Percentiles rank a stretch among this genome's conserved stretches.
Evolutionary conservation across 352 stramenopile genomes (phyloP).

Genomic region (Pythium utonaiense): DNA sequence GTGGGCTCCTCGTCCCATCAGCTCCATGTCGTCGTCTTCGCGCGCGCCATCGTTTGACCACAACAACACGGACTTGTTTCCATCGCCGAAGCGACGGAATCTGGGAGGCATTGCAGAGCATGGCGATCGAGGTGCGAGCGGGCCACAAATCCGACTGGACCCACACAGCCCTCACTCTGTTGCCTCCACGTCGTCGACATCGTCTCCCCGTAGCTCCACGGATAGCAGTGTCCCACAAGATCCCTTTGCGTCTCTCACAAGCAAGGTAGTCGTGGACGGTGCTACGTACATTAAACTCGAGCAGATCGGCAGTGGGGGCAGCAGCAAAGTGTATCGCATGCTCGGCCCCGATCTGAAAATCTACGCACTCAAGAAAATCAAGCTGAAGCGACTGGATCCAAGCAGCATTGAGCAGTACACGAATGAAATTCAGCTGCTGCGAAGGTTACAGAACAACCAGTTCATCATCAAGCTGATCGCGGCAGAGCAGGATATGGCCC

Average conservation of each 20-base stretch:
- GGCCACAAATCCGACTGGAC: conserved; percentile 14
- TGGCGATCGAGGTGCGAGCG: conserved; percentile 28
- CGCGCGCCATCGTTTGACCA: conserved; percentile 26
- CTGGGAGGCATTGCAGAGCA: conserved; percentile 21
- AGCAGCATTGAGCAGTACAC: conserved; percentile 93
- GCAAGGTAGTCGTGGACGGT: conserved; percentile 76
- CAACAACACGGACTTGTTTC: conserved; percentile 27
- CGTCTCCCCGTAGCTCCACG: conserved; percentile 39
- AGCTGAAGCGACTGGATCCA: conserved; percentile 90
- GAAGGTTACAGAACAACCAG: conserved; percentile 91
- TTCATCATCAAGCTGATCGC: conserved; percentile 96
- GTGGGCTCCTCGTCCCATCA: conserved; percentile 29
- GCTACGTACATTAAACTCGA: conserved; percentile 94
- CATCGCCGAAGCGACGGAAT: conserved; percentile 49
- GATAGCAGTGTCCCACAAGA: conserved; percentile 32
- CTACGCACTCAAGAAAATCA: conserved; percentile 98
- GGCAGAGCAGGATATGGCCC: conserved; percentile 89
- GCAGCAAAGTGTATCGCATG: conserved; percentile 97
- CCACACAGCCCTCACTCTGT: conserved; percentile 37
- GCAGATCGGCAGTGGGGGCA: conserved; percentile 96
- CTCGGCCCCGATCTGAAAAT: conserved; percentile 91
- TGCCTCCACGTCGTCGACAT: conserved; percentile 51
- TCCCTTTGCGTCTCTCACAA: conserved; percentile 49
- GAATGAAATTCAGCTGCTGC: conserved; percentile 97
- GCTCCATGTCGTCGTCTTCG: conserved; percentile 7